Base-by-base conservation (phyloP, 306 rosid species). In the Acmispon strigosus region DNA sequence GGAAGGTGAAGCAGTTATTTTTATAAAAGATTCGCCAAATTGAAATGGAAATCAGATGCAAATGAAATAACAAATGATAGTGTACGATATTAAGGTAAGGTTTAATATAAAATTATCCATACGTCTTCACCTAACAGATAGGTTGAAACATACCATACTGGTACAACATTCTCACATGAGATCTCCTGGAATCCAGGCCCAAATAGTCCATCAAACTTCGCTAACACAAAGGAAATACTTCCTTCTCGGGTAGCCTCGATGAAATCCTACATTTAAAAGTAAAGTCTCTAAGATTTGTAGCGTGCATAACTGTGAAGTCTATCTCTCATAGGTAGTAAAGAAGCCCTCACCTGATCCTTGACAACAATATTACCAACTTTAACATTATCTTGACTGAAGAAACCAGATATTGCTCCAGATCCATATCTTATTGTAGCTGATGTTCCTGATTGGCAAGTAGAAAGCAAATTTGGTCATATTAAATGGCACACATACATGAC, bases 171-270 rank as follows among this genome's bases (percentile, higher is more conserved):
- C 64, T 24, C 86, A 62, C 86, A 94, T 1, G 98, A 92, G 71
- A 92, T 87, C 83, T 87, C 92, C 80, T 92, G 92, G 80, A 92
- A 92, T 12, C 94, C 98, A 59, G 89, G 98, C 41, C 98, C 98
- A 13, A 92, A 68, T 76, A 92, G 50, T 62, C 98, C 96, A 76
- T 92, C 98, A 78, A 92, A 92, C 85, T 87, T 89, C 0, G 86
- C 85, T 34, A 89, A 36, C 57, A 89, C 75, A 78, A 92, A 92
- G 17, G 96, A 13, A 19, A 89, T 66, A 81, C 90, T 87, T 82
- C 87, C 86, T 82, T 89, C 98, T 62, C 82, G 80, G 18, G 90
- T 89, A 50, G 94, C 84, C 86, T 92, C 98, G 1, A 87, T 87
- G 87, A 92, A 89, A n/a, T 64, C 84, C 97, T 91, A 84, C 78